Conservation (phyloP, 306 rosid genomes). For the Arachis hypogaea region DNA sequence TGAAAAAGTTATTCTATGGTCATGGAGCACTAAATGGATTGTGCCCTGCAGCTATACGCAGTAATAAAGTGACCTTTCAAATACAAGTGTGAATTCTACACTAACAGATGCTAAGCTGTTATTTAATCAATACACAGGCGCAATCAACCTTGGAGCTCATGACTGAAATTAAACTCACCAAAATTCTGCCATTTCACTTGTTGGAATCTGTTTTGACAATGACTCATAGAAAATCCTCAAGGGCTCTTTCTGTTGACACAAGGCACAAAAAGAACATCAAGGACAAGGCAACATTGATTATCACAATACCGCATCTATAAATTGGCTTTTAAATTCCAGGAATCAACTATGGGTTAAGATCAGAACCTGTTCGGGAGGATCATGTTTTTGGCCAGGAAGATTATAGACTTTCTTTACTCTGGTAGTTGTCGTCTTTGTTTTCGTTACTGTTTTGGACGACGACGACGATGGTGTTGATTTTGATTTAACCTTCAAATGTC, state of each 20-base stretch:
- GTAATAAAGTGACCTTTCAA: no score
- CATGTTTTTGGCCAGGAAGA: constrained; percentile 88
- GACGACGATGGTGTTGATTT: constrained; percentile 47
- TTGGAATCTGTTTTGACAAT: constrained; percentile 83
- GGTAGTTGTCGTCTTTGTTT: constrained; percentile 48
- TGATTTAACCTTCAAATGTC: constrained; percentile 71
- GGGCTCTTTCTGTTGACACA: constrained; percentile 84
- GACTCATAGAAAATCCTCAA: constrained; percentile 86
- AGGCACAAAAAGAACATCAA: constrained; percentile 34
- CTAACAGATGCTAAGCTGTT: no score
- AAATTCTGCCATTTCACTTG: constrained; percentile 94
- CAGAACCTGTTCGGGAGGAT: constrained; percentile 91
- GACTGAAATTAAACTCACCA: constrained; percentile 53
- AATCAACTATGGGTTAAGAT: constrained; percentile 30
- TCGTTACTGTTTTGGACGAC: constrained; percentile 48
- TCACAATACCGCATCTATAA: not conserved
- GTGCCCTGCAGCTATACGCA: no score
- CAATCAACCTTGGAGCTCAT: not conserved
- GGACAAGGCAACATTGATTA: constrained; percentile 16
- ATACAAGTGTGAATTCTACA: no score
- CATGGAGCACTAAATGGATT: no score
- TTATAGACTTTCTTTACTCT: constrained; percentile 77
- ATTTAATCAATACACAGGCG: no score
- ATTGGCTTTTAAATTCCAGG: constrained; percentile 11
- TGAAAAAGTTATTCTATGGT: not conserved